A percentile compares a stretch with the other conserved stretches of the same genome.
Conservation (phyloP, 352 stramenopile species). For the Phytophthora colocasiae region DNA sequence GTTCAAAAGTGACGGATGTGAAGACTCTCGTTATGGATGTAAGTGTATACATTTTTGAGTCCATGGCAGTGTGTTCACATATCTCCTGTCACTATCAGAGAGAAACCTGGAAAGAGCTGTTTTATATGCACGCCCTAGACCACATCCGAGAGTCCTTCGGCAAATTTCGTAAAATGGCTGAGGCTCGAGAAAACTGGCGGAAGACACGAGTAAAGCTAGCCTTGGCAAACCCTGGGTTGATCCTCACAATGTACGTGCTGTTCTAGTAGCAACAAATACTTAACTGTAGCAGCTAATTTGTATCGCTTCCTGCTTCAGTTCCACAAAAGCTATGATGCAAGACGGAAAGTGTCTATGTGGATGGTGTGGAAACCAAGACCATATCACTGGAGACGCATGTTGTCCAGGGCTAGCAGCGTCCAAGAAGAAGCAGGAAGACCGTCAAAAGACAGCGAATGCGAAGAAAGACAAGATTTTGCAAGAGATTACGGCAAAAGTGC, state of each 20-base stretch:
- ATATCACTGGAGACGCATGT: constrained; percentile 67
- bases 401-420: constrained; percentile 55
- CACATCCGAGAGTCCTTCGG: constrained; percentile 64
- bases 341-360: constrained; percentile 83
- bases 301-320: constrained; percentile 36
- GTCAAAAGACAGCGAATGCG: constrained; percentile 54
- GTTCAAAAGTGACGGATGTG: constrained; percentile 68
- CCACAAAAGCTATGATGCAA: constrained; percentile 86
- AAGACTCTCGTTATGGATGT: constrained; percentile 86
- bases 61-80: not conserved
- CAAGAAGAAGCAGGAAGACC: constrained; percentile 60
- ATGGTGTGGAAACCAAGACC: constrained; percentile 78
- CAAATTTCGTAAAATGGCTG: constrained; percentile 65
- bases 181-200: constrained; percentile 78
- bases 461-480: constrained; percentile 49
- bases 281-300: not conserved
- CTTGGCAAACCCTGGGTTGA: constrained; percentile 68
- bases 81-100: constrained; percentile 32
- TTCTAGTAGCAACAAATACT: too few species aligned
- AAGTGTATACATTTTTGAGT: constrained; percentile 18
- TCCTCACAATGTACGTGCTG: constrained; percentile 67
- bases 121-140: constrained; percentile 77
- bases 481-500: constrained; percentile 46
- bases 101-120: constrained; percentile 83
- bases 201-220: constrained; percentile 80